Conservation (phyloP, 1,284 basidiomycete species). For the Puccinia polysora region DNA sequence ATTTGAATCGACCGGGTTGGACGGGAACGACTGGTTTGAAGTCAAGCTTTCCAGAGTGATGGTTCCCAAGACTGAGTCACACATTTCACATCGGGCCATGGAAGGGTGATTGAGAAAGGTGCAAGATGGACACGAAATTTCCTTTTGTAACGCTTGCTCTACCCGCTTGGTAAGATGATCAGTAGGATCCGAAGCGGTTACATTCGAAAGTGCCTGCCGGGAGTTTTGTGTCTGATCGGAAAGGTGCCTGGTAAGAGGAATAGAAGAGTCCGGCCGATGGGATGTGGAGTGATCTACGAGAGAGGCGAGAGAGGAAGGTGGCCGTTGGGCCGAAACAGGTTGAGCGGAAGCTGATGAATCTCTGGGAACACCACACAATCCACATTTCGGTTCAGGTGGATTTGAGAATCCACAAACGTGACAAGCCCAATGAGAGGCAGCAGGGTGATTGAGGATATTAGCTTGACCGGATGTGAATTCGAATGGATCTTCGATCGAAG, state of each 20-base stretch:
- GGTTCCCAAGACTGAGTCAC: conserved; percentile 63
- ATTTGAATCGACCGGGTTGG: conserved; percentile 46
- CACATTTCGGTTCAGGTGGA: conserved; percentile 10
- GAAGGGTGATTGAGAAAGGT: conserved; percentile 86
- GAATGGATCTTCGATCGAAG: conserved; percentile 9
- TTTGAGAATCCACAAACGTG: conserved; percentile 45
- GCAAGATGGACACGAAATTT: conserved; percentile 72
- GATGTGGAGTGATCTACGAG: too few species aligned
- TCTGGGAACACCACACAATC: conserved; percentile 32
- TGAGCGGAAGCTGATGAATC: conserved; percentile 1
- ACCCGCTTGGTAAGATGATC: not conserved
- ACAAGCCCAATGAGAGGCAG: conserved; percentile 41
- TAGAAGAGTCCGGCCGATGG: conserved; percentile 4
- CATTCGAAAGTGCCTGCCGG: conserved; percentile 22
- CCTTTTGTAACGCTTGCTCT: not conserved
- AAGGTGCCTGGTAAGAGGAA: not conserved
- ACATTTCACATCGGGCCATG: conserved; percentile 77
- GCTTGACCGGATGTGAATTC: conserved; percentile 45
- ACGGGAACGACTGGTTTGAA: conserved; percentile 48
- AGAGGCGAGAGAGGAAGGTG: conserved; percentile 12
- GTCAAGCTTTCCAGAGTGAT: not conserved
- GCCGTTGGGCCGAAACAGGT: not conserved
- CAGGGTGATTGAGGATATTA: conserved; percentile 12
- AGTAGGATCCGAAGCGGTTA: conserved; percentile 21
- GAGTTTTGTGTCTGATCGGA: conserved; percentile 2